These are phyloP conservation scores for Nicotiana rustica DNA, from an alignment of 305 asterid species.

Conservation along the genomic window DNA sequence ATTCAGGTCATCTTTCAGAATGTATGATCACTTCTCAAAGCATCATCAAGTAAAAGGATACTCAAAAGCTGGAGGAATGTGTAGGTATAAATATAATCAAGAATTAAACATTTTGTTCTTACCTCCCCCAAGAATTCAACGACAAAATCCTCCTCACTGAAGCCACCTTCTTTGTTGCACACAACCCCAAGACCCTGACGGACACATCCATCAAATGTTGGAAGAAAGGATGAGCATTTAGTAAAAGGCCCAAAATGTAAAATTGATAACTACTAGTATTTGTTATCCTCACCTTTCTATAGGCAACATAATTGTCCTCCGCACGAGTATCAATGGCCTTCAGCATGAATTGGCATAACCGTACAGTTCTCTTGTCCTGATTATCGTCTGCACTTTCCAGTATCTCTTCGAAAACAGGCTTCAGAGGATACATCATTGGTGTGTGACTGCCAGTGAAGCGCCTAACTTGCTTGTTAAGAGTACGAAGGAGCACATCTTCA, in stretches of 20 bases:
- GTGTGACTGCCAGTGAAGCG: constrained; percentile 84
- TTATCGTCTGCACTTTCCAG: constrained; percentile 66
- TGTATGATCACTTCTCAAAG: background rate
- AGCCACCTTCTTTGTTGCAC: constrained; percentile 97
- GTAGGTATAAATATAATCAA: constrained; percentile 15
- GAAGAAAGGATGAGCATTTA: constrained; percentile 29
- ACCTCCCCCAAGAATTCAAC: constrained; percentile 99
- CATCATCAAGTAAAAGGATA: constrained; percentile 15
- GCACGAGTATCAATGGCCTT: constrained; percentile 88
- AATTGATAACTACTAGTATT: background rate
- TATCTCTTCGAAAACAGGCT: constrained; percentile 84
- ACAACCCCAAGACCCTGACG: constrained; percentile 98
- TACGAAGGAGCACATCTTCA: constrained; percentile 89
- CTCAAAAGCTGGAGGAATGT: constrained; percentile 1
- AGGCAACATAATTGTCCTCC: constrained; percentile 93
- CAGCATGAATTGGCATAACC: constrained; percentile 72
- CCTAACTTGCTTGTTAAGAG: constrained; percentile 87
- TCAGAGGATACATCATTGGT: constrained; percentile 88
- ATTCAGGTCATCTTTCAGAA: constrained; percentile 8
- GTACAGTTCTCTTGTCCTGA: constrained; percentile 67
- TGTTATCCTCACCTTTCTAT: constrained; percentile 79
- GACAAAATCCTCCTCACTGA: constrained; percentile 89
- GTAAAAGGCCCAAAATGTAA: background rate
- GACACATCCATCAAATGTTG: constrained; percentile 41
- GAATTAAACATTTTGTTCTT: constrained; percentile 36